Base-by-base conservation (phyloP, 1,284 basidiomycete species). In the Pseudozyma sp. region DNA sequence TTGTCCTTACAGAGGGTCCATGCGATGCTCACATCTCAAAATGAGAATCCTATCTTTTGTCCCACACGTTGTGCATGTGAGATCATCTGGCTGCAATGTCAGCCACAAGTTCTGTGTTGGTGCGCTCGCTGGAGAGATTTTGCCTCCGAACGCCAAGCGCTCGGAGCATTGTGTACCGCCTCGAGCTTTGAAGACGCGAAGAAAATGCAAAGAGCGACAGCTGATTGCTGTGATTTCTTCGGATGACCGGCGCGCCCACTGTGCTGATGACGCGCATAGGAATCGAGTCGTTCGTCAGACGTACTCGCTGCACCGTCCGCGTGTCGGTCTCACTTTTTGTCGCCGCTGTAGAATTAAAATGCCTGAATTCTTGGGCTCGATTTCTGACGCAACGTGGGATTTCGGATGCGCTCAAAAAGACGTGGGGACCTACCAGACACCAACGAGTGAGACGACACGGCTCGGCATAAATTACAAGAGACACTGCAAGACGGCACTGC, bases 321-420 rank as follows among this genome's bases (percentile, higher is more conserved):
- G 47, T 35, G 47, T 19, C 47, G 33, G 48, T 50, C 11, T 50
- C 48, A 39, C 34, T 30, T 33, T 49, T 35, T 35, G 17, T 34
- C 14, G 7, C 46, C 34, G 33, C 49, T 37, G 13, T 37, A 37
- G 35, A 37, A 37, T 37, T 50, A 39, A 9, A 14, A 5, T 24
- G 34, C 49, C 49, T 16, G 24, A 50, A 39, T 50, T 50, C 35
- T 37, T 37, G 10, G 2, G 24, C 24, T 24, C 24, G 24, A 24
- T 24, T 24, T 24, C 24, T 24, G 24, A 24, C 24, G 24, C 24
- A 24, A 24, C 24, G 24, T 24, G 24, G 24, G 4, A 37, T 14
- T 14, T 9, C 35, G 35, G 9, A 37, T 37, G 35, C 35, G 35
- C 35, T 37, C 9, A 37, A 14, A 37, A 14, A 9, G 35, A 37